Percentiles rank a stretch among this genome's conserved stretches.
Conservation (phyloP, 805 yeast species). For the Pichia thaimueangensis region DNA sequence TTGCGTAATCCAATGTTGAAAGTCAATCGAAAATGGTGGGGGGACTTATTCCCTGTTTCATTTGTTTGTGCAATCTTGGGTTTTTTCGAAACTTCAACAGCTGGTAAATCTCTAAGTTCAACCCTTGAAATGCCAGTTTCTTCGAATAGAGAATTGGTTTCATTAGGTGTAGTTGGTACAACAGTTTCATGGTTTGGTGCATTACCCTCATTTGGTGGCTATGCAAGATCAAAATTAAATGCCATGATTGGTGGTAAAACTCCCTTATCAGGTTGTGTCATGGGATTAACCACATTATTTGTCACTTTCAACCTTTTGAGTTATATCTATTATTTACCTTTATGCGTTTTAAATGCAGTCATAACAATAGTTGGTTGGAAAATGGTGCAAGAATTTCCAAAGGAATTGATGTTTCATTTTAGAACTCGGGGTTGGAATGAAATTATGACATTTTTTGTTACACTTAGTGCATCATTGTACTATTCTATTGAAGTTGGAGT, state of each 20-base stretch:
- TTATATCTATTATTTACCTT: conserved; percentile 66
- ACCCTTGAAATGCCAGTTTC: conserved; percentile 67
- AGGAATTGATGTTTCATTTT: conserved; percentile 68
- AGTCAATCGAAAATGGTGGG: conserved; percentile 40
- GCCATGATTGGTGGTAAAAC: conserved; percentile 84
- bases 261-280: conserved; percentile 73
- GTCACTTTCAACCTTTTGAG: conserved; percentile 56
- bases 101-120: conserved; percentile 79
- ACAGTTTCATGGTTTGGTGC: conserved; percentile 56
- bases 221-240: conserved; percentile 87
- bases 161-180: conserved; percentile 73
- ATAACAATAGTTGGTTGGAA: conserved; percentile 73
- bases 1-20: conserved; percentile 53
- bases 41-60: conserved; percentile 57
- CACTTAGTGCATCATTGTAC: conserved; percentile 55
- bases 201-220: conserved; percentile 92
- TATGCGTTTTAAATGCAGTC: conserved; percentile 72
- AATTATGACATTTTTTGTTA: conserved; percentile 57
- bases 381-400: conserved; percentile 78
- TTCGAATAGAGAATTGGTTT: conserved; percentile 85
- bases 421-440: conserved; percentile 72
- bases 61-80: conserved; percentile 81
- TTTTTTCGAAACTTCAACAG: conserved; percentile 89
- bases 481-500: conserved; percentile 88
- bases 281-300: conserved; percentile 69